Percentiles rank a stretch among this genome's conserved stretches.
These are phyloP conservation scores for Fusarium setosum DNA, from an alignment of 2,329 filamentous ascomycete genomes.

Conservation along the genomic window DNA sequence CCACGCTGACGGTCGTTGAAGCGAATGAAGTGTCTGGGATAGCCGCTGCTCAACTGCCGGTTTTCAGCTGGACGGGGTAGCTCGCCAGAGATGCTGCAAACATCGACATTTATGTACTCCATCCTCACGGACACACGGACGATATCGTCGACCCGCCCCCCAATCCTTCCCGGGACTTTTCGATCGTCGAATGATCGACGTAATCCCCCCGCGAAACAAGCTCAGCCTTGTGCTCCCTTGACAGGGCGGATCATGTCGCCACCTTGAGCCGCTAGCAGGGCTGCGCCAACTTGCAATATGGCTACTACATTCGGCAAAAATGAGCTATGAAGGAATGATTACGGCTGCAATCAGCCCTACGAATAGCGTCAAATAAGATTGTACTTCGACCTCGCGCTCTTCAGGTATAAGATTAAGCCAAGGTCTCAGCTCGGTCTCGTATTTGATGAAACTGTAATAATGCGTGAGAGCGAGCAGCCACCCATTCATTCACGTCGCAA, in stretches of 20 bases:
- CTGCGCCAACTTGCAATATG: neutral
- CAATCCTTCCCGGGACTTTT: no score
- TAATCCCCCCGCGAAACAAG: no score
- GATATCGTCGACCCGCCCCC: no score
- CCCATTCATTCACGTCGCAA: neutral
- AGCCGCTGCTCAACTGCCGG: neutral
- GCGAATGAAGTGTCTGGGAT: slow-evolving; percentile 10
- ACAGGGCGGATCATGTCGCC: neutral
- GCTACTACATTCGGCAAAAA: neutral
- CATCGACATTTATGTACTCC: no score
- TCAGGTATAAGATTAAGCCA: neutral
- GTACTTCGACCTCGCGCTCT: neutral
- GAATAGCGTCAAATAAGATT: no score
- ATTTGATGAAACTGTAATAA: no score
- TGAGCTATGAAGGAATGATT: neutral
- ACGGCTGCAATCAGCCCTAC: neutral
- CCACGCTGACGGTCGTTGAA: neutral
- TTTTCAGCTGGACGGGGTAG: no score
- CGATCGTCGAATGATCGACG: slow-evolving; percentile 7
- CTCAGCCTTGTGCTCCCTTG: slow-evolving; percentile 25
- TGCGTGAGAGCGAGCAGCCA: neutral
- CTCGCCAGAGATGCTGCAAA: no score
- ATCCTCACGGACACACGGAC: no score
- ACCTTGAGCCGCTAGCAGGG: neutral
- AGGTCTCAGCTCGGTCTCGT: neutral